A percentile compares a stretch with the other conserved stretches of the same genome.
phyloP scores from a whole-genome alignment of 1,139 yeast species.

The Candida sanyaensis region DNA sequence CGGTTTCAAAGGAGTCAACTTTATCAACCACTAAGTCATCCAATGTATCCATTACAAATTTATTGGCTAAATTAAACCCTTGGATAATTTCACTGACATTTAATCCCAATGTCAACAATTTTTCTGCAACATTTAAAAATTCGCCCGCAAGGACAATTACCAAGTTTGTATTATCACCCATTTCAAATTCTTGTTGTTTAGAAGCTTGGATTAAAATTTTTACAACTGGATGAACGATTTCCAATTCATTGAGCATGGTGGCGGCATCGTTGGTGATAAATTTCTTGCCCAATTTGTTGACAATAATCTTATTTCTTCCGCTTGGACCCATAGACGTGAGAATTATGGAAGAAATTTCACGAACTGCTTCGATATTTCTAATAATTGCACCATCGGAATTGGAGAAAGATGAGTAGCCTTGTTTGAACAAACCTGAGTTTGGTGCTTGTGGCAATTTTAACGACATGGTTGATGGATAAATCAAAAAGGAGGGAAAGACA shows the following conservation, averaged over 20 bases:
- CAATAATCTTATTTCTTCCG: conserved; percentile 94
- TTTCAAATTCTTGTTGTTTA: conserved; percentile 91
- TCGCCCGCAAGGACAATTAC: conserved; percentile 82
- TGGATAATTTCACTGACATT: conserved; percentile 88
- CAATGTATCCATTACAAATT: conserved; percentile 67
- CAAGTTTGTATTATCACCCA: conserved; percentile 53
- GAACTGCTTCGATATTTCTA: conserved; percentile 90
- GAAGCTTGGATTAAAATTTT: conserved; percentile 95
- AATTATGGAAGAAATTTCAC: conserved; percentile 90
- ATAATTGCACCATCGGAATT: conserved; percentile 94
- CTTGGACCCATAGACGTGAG: conserved; percentile 97
- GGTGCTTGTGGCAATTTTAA: conserved; percentile 92
- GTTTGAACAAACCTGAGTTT: conserved; percentile 89
- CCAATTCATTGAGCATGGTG: conserved; percentile 89
- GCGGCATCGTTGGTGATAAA: conserved; percentile 97
- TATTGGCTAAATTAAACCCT: conserved; percentile 84
- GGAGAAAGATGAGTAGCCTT: conserved; percentile 88
- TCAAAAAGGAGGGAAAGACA: background rate
- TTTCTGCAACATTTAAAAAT: conserved; percentile 79
- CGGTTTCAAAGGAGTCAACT: conserved; percentile 55
- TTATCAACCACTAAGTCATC: conserved; percentile 66
- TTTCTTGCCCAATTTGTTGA: conserved; percentile 76
- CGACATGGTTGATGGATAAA: conserved; percentile 54
- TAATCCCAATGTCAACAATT: conserved; percentile 78
- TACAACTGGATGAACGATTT: conserved; percentile 96